phyloP scores from a whole-genome alignment of 768 basidiomycete genomes.

The Rhodotorula diobovata region DNA sequence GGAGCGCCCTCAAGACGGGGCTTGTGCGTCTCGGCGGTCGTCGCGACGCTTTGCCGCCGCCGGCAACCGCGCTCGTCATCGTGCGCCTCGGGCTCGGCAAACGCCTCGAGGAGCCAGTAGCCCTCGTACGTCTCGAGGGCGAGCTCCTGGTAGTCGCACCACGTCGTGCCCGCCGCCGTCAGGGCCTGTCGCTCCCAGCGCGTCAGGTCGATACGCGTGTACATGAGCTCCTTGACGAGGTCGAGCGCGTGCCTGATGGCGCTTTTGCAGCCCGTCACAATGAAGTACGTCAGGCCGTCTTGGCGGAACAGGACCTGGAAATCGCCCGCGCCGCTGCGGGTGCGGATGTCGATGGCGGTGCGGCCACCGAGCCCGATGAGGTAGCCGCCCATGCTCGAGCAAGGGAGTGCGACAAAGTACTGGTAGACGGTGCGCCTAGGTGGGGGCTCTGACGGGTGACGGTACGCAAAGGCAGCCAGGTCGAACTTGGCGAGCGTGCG shows the following conservation, averaged over 20 bases:
- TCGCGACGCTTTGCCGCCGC: no score
- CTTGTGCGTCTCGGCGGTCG: no score
- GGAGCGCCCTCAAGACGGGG: no score
- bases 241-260: not conserved
- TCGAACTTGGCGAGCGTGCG: not conserved
- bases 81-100: no score
- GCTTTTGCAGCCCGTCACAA: not conserved
- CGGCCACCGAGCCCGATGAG: not conserved
- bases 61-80: no score
- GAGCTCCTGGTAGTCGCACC: no score
- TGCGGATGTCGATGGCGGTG: not conserved
- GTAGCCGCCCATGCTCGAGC: not conserved
- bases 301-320: not conserved
- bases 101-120: no score
- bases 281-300: not conserved
- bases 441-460: not conserved
- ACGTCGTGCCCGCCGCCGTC: no score
- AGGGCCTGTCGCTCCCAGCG: no score
- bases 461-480: not conserved
- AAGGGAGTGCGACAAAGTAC: not conserved
- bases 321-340: not conserved
- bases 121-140: no score
- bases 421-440: not conserved
- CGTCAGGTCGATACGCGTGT: no score
- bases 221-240: not conserved